phyloP scores from a whole-genome alignment of 352 stramenopile species.

The Globisporangium cystogenes region DNA sequence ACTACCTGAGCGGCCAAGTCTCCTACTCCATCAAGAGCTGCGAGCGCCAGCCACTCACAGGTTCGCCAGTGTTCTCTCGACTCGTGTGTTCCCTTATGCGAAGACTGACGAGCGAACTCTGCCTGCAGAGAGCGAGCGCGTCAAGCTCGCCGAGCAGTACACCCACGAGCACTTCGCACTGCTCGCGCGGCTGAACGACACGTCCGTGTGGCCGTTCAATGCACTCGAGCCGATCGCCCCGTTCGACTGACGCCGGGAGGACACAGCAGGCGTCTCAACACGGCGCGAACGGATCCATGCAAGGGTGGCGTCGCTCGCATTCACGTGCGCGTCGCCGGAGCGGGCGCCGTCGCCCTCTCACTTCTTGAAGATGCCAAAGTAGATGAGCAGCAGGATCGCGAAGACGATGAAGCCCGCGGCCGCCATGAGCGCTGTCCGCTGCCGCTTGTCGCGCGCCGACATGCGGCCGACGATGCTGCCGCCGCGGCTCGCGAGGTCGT shows the following conservation, averaged over 20 bases:
- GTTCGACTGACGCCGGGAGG: too few species aligned
- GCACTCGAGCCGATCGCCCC: too few species aligned
- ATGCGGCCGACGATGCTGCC: slow-evolving; percentile 83
- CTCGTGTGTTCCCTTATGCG: too few species aligned
- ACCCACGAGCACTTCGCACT: not conserved
- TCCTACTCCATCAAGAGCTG: slow-evolving; percentile 54
- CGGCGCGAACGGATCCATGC: not conserved
- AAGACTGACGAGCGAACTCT: too few species aligned
- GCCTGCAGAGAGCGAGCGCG: not conserved
- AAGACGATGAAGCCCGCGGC: slow-evolving; percentile 76
- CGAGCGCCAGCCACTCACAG: slow-evolving; percentile 48
- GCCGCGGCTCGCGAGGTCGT: slow-evolving; percentile 78
- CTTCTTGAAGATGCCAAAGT: slow-evolving; percentile 89
- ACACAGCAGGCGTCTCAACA: too few species aligned
- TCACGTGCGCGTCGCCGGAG: not conserved
- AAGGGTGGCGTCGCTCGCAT: not conserved
- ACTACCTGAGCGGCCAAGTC: too few species aligned
- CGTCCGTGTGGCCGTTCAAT: too few species aligned
- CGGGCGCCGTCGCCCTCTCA: slow-evolving; percentile 11
- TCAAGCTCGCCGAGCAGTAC: not conserved
- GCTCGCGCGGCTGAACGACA: too few species aligned
- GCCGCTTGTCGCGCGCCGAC: slow-evolving; percentile 79
- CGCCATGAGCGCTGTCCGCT: slow-evolving; percentile 60
- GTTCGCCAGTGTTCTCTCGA: slow-evolving; percentile 5
- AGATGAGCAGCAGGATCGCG: slow-evolving; percentile 83